A percentile compares a stretch with the other conserved stretches of the same genome.
These are phyloP conservation scores for Eimeria praecox DNA, from an alignment of 169 alveolate species.

Conservation along the genomic window DNA sequence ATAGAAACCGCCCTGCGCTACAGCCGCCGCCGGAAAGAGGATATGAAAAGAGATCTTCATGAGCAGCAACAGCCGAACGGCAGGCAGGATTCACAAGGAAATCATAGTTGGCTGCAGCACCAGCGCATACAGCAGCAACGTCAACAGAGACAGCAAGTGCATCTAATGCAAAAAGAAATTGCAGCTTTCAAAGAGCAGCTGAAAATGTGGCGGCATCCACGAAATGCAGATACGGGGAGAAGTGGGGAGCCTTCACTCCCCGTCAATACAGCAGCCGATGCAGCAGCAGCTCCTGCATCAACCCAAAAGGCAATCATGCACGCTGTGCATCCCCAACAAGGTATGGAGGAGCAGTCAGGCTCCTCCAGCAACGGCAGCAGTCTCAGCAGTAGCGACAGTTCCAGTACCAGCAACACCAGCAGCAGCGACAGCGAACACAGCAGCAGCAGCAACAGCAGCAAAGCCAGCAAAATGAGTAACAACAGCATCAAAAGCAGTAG, in stretches of 20 bases:
- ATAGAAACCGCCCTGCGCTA: background rate
- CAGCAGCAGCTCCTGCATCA: slow-evolving; percentile 14
- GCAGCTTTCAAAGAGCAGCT: background rate
- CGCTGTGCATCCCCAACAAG: background rate
- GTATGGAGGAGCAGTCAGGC: background rate
- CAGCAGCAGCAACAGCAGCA: background rate
- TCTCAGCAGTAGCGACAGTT: background rate
- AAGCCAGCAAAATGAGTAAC: background rate
- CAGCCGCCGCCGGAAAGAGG: background rate
- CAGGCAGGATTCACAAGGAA: background rate
- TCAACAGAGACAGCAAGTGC: slow-evolving; percentile 4
- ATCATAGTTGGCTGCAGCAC: slow-evolving; percentile 9
- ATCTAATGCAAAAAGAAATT: slow-evolving; percentile 23
- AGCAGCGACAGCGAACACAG: background rate
- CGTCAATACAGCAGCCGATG: background rate
- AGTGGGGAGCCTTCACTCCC: background rate
- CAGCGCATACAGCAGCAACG: slow-evolving; percentile 9
- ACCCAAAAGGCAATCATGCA: background rate
- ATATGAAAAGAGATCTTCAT: background rate
- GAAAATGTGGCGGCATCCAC: background rate
- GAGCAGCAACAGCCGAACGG: background rate
- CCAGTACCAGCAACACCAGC: background rate
- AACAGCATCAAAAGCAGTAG: background rate
- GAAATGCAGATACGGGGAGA: background rate
- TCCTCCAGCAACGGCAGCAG: background rate